A percentile compares a stretch with the other conserved stretches of the same genome.
Evolutionary conservation across 306 rosid genomes (phyloP).

Genomic region (Prinsepia uniflora): DNA sequence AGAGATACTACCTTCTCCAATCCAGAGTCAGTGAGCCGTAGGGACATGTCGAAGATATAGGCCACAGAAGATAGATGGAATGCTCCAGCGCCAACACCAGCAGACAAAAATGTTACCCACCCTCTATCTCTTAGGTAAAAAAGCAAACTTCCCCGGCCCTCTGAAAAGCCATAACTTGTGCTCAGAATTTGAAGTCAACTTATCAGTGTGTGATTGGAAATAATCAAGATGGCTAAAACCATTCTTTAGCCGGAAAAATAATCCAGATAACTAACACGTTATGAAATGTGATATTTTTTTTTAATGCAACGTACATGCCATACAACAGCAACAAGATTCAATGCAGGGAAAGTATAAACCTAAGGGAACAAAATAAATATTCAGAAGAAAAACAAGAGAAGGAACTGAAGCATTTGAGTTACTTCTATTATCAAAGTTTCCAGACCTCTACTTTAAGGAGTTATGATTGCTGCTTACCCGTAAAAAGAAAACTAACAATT

Average conservation of each 20-base stretch:
- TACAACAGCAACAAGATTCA: neutral
- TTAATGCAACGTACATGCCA: neutral
- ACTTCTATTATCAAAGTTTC: slow-evolving; percentile 2
- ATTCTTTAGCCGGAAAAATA: neutral
- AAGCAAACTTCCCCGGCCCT: slow-evolving; percentile 95
- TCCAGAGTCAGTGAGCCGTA: slow-evolving; percentile 90
- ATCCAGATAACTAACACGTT: neutral
- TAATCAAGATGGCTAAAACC: neutral
- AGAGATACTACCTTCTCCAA: slow-evolving; percentile 60
- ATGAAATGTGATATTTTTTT: neutral
- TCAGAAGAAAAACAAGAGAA: neutral
- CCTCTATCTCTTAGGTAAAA: slow-evolving; percentile 76
- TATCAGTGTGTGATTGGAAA: slow-evolving; percentile 4
- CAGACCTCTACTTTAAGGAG: neutral
- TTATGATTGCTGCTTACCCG: too few relatives aligned
- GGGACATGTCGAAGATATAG: slow-evolving; percentile 73
- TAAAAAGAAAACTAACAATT: neutral
- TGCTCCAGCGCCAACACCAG: slow-evolving; percentile 91
- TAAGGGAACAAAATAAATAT: neutral
- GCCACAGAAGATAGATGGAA: slow-evolving; percentile 65
- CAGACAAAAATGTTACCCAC: slow-evolving; percentile 84
- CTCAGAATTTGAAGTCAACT: slow-evolving; percentile 25
- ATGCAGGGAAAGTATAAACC: slow-evolving; percentile 2
- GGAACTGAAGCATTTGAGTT: slow-evolving; percentile 6
- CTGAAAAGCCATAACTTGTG: slow-evolving; percentile 42